Conservation (phyloP, 805 yeast genomes). For the Candida montana region DNA sequence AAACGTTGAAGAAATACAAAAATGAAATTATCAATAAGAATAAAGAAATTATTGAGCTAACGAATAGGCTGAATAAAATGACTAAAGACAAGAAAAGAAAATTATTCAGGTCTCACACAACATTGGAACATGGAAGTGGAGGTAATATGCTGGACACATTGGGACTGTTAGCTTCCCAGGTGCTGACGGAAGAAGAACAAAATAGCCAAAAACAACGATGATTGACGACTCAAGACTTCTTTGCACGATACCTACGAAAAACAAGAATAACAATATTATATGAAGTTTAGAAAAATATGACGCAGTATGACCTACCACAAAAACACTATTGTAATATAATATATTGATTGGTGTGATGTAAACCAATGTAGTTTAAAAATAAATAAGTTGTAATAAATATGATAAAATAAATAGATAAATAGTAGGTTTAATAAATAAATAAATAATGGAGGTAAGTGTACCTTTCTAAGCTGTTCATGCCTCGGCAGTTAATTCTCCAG, state of each 20-base stretch:
- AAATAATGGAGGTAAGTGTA: neutral
- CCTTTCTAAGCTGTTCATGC: too few species aligned
- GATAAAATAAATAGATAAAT: slow-evolving; percentile 6
- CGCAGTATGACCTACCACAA: neutral
- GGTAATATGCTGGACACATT: slow-evolving; percentile 39
- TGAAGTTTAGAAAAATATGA: neutral
- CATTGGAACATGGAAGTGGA: slow-evolving; percentile 3
- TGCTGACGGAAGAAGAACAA: slow-evolving; percentile 33
- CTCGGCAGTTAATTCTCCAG: slow-evolving; percentile 5
- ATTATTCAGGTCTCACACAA: slow-evolving; percentile 8
- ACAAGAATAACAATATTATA: neutral
- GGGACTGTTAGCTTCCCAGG: slow-evolving; percentile 52
- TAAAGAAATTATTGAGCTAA: slow-evolving; percentile 37
- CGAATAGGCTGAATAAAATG: slow-evolving; percentile 11
- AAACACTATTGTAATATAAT: slow-evolving; percentile 1
- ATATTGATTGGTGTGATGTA: neutral
- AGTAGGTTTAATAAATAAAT: slow-evolving; percentile 1
- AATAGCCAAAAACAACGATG: neutral
- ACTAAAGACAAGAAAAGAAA: slow-evolving; percentile 12
- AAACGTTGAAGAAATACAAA: slow-evolving; percentile 40
- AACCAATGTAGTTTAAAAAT: neutral
- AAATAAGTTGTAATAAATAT: slow-evolving; percentile 13
- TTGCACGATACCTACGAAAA: neutral
- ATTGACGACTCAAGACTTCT: neutral
- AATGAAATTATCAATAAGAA: slow-evolving; percentile 38